Evolutionary conservation across 2,329 filamentous ascomycete species (phyloP).

Genomic region (Colletotrichum limetticola): DNA sequence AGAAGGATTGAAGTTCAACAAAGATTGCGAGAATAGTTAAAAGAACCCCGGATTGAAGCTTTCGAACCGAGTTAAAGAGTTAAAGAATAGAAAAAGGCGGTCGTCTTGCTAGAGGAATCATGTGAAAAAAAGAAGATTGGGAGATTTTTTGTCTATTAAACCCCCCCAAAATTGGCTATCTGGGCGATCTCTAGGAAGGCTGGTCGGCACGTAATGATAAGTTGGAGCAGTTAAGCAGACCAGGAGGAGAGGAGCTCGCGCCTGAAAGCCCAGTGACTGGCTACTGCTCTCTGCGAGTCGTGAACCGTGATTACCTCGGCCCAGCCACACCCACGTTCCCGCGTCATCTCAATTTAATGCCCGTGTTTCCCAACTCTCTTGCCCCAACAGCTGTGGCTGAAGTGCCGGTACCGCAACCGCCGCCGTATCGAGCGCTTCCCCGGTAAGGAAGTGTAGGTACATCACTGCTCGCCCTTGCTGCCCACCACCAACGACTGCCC

Average conservation of each 20-base stretch:
- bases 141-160: background rate
- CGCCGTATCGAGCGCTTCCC: background rate
- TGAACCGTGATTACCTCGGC: slow-evolving; percentile 35
- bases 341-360: background rate
- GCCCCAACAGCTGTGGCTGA: slow-evolving; percentile 10
- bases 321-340: slow-evolving; percentile 27
- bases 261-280: background rate
- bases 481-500: background rate
- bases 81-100: background rate
- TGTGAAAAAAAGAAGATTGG: slow-evolving; percentile 12
- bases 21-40: background rate
- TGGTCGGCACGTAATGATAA: slow-evolving; percentile 26
- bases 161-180: slow-evolving; percentile 20
- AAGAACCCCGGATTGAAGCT: background rate
- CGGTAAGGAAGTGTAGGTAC: too few relatives aligned
- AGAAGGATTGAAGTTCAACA: background rate
- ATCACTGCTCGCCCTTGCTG: background rate
- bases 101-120: background rate
- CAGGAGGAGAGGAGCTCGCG: background rate
- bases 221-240: slow-evolving; percentile 8
- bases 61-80: background rate
- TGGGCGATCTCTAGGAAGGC: slow-evolving; percentile 24
- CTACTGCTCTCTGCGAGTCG: slow-evolving; percentile 9
- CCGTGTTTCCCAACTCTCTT: background rate
- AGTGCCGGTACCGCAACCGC: background rate